These are phyloP conservation scores for Naganishia kalamii DNA, from an alignment of 768 basidiomycete species.

Conservation along the genomic window DNA sequence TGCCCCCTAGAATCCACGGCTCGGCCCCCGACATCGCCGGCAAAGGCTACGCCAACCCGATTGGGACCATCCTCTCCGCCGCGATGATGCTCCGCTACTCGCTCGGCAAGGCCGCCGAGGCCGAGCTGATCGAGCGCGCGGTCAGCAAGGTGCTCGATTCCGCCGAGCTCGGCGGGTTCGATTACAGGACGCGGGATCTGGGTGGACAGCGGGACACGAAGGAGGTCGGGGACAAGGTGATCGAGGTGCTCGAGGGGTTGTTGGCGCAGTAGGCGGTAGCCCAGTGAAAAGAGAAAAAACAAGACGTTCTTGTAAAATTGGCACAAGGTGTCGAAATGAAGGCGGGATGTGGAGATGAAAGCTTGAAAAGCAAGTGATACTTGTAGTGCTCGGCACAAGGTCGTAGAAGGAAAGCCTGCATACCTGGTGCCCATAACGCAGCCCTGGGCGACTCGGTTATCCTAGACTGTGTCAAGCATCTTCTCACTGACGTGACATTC, in stretches of 20 bases:
- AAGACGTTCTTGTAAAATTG: too few species aligned
- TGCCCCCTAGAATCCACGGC: conserved; percentile 62
- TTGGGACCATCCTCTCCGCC: conserved; percentile 88
- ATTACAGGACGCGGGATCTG: conserved; percentile 76
- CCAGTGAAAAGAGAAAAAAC: too few species aligned
- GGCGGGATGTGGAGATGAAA: too few species aligned
- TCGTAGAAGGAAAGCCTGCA: too few species aligned
- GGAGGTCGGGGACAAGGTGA: conserved; percentile 76
- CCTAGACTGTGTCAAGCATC: too few species aligned
- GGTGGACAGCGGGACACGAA: conserved; percentile 69
- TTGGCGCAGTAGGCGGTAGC: conserved; percentile 41
- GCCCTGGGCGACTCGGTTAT: too few species aligned
- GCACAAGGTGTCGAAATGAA: too few species aligned
- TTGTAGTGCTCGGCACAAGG: too few species aligned
- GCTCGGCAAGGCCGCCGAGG: conserved; percentile 76
- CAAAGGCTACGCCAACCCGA: conserved; percentile 84
- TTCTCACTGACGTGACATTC: too few species aligned
- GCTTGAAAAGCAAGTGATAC: too few species aligned
- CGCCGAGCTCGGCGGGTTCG: conserved; percentile 62
- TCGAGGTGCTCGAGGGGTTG: conserved; percentile 62
- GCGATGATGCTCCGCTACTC: conserved; percentile 93
- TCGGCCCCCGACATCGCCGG: conserved; percentile 96
- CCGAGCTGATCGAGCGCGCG: conserved; percentile 78
- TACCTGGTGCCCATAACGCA: too few species aligned
- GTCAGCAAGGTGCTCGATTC: conserved; percentile 81